Base-by-base conservation (phyloP, 2,329 filamentous ascomycete genomes). In the Nigrospora oryzae region DNA sequence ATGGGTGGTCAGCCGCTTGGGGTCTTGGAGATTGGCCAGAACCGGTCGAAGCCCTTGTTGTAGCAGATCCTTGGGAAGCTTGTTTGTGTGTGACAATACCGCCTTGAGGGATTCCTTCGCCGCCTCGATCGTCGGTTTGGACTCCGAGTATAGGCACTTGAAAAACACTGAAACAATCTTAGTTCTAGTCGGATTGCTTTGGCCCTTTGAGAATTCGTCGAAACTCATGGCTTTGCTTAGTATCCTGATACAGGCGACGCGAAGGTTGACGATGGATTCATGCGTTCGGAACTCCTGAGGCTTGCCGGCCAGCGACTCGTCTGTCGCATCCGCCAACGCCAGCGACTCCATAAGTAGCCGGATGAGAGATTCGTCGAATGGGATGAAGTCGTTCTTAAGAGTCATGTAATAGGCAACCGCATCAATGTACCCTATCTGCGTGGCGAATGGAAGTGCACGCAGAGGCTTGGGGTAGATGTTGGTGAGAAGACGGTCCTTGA, bases 401-500 rank as follows among this genome's bases (percentile, higher is more conserved):
- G 84, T 84, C 69, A 99, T 79, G 59, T 94, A 94, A 64, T 94
- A 98, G 0, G 89, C 95, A 59, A 98, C 89, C 1, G 93, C 93
- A 61, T 98, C 94, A 54, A 99, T 96, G 59, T 95, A 97, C 4
- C 93, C 94, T 53, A 98, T 98, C 67, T 98, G 94, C 3, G 89
- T 91, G 5, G 88, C 77, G 59, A 98, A 98, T 0, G 93, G 93
- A 49, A 99, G 70, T 1, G 93, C 94, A 49, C 93, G 80, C 16
- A 99, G 67, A 13, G 93, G 93, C 62, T 99, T 99, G 53, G 88
- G 87, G 69, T 93, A 98, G 40, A 99, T 96, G 0, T 90, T 89
- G 48, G 83, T 77, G n/a, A 97, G 71, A 33, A 97, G 76, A 31
- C 89, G 79, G 47, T 97, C 90, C 64, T 93, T 95, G 56, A 95